Conservation (phyloP, 768 basidiomycete species). For the Mrakia hoshinonis region DNA sequence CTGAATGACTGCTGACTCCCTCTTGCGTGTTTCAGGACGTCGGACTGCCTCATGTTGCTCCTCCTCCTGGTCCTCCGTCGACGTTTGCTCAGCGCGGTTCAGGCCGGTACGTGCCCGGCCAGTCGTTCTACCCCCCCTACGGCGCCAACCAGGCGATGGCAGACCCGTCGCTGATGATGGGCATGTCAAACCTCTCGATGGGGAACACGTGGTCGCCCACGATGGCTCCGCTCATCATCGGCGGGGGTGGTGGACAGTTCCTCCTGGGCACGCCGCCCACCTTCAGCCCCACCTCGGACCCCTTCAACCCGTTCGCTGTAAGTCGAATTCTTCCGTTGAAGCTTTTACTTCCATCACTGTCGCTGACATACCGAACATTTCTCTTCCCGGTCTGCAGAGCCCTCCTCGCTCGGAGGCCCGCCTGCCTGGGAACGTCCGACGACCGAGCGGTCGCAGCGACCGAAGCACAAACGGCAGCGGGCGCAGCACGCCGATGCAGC, state of each 20-base stretch:
- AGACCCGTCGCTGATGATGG: constrained; percentile 17
- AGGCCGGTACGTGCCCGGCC: not conserved
- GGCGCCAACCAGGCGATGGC: constrained; percentile 7
- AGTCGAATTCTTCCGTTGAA: too few relatives aligned
- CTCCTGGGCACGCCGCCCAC: constrained; percentile 1
- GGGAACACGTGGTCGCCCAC: not conserved
- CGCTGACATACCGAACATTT: not conserved
- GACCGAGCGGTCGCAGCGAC: constrained; percentile 11
- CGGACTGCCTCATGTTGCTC: constrained; percentile 59
- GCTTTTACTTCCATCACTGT: not conserved
- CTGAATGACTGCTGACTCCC: not conserved
- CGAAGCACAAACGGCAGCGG: constrained; percentile 8
- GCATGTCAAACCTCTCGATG: constrained; percentile 2
- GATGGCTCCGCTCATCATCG: constrained; percentile 15
- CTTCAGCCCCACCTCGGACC: constrained; percentile 42
- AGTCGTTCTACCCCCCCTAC: constrained; percentile 15
- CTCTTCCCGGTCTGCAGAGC: constrained; percentile 9
- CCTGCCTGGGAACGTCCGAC: constrained; percentile 9
- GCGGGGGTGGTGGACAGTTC: constrained; percentile 2
- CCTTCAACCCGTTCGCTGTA: constrained; percentile 52
- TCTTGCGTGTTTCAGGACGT: constrained; percentile 51
- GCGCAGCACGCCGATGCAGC: constrained; percentile 16
- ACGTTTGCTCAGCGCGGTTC: not conserved
- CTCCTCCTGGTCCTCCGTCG: constrained; percentile 27
- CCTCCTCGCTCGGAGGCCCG: constrained; percentile 7